These are phyloP conservation scores for Ceriops decandra DNA, from an alignment of 345 rosid species.

Conservation along the genomic window DNA sequence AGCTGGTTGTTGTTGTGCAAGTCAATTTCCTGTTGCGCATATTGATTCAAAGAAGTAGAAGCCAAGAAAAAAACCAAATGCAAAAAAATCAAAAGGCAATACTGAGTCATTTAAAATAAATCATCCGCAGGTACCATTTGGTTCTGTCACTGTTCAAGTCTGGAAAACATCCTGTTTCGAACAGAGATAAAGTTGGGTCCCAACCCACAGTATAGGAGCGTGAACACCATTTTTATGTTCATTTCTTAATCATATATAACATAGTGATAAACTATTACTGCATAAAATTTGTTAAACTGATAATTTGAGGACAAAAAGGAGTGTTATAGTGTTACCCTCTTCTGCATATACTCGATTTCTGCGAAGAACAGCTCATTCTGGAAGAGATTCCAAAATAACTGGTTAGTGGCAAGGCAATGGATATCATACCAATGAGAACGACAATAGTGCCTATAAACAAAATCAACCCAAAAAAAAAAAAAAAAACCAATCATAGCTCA, in stretches of 20 bases:
- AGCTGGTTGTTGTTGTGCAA: slow-evolving; percentile 91
- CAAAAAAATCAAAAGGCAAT: not conserved
- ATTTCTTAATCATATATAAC: too few relatives aligned
- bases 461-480: not conserved
- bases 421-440: not conserved
- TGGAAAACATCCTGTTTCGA: too few relatives aligned
- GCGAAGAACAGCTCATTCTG: slow-evolving; percentile 89
- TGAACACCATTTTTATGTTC: too few relatives aligned
- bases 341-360: slow-evolving; percentile 94
- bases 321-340: slow-evolving; percentile 24
- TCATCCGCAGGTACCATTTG: too few relatives aligned
- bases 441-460: not conserved
- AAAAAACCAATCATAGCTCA: not conserved
- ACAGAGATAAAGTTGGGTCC: too few relatives aligned
- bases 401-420: slow-evolving; percentile 9
- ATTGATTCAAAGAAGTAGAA: not conserved
- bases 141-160: too few relatives aligned
- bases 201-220: too few relatives aligned
- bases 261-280: too few relatives aligned
- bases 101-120: too few relatives aligned
- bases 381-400: slow-evolving; percentile 2
- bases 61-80: not conserved
- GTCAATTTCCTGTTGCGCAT: slow-evolving; percentile 65
- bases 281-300: not conserved
- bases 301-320: not conserved